Evolutionary conservation across 2,329 filamentous ascomycete genomes (phyloP), one percentile per base, ranked within the genome.

Genomic region (Penicillium polonicum): DNA sequence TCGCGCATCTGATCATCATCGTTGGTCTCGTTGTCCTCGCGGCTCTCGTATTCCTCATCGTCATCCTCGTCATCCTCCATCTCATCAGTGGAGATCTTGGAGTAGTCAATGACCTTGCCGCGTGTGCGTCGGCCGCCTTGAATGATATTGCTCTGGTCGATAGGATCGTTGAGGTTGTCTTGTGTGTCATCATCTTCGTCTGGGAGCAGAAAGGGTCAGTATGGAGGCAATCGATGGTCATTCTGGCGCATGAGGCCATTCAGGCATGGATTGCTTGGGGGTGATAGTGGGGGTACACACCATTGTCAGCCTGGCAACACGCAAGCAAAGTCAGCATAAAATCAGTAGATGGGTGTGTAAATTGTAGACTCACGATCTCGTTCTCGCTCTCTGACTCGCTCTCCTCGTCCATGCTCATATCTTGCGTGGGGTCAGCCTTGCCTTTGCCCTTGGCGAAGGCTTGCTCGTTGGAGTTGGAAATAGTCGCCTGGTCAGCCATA

Each of bases 61-160:
- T 78, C 78, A 63, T 90, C 88, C 60, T 87, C 85, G 53, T 83
- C 82, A 35, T 82, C 78, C 73, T 84, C 83, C 39, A 83, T 79
- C 25, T 84, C 85, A 44, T 92, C 91, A 31, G 89, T 84, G 27
- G 91, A 91, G 21, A 92, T 92, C 81, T 96, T 92, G 70, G 89
- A 89, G 78, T 91, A 97, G 82, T 97, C 91, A 74, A 97, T 97
- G 71, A 87, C 84, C 77, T 91, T 90, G 72, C 92, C 92, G 71
- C 93, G 93, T 63, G 93, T 97, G 76, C 94, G 93, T 69, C 88
- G 85, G 62, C 88, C 88, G 64, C 82, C 84, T 58, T 79, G 75
- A 72, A 97, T 87, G 75, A 97, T 96, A 83, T 97, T 97, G 74
- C 85, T 85, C 57, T 85, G 81, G 73, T 96, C 91, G 74, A 99